Evolutionary conservation across 1,284 basidiomycete species (phyloP).

Genomic region (Cutaneotrichosporon cavernicola): DNA sequence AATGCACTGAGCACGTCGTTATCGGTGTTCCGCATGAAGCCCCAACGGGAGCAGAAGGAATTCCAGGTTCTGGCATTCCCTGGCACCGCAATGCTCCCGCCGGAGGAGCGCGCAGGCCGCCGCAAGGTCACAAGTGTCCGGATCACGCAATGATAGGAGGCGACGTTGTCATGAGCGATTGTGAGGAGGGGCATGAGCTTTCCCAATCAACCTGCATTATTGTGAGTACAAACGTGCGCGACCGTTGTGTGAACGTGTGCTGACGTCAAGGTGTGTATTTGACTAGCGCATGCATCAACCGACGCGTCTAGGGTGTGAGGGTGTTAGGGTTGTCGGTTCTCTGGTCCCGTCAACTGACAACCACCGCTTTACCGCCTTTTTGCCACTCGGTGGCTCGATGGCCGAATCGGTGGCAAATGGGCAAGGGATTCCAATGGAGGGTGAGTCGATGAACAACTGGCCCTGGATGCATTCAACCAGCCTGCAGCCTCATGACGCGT

Average conservation of each 20-base stretch:
- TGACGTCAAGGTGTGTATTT: background rate
- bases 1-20: constrained; percentile 43
- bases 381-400: constrained; percentile 3
- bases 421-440: too few relatives aligned
- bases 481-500: constrained; percentile 1
- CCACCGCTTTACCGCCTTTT: background rate
- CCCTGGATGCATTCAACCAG: background rate
- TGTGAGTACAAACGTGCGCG: background rate
- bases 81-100: background rate
- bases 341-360: background rate
- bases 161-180: background rate
- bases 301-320: too few relatives aligned
- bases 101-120: constrained; percentile 7
- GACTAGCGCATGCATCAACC: background rate
- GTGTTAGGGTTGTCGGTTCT: too few relatives aligned
- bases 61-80: constrained; percentile 47
- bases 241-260: background rate
- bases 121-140: constrained; percentile 15
- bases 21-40: constrained; percentile 58
- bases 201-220: background rate
- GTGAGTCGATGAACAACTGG: background rate
- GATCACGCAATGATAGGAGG: background rate
- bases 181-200: background rate
- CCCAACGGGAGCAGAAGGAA: constrained; percentile 42
- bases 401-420: too few relatives aligned